Conservation (phyloP, 192 early-diverging fungal genomes). For the Entomortierella beljakovae region DNA sequence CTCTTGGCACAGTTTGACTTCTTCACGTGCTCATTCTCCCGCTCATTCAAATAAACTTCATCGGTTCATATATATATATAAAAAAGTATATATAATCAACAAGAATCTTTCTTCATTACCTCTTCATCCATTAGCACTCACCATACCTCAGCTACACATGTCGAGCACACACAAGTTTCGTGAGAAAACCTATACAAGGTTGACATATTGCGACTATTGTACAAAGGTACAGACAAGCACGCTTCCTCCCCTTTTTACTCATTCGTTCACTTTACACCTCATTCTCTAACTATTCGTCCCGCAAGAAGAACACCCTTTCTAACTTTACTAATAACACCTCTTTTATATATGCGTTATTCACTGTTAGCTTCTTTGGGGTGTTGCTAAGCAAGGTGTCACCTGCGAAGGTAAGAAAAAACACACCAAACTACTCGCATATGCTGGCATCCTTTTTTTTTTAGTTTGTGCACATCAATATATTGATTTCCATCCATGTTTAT, state of each 20-base stretch:
- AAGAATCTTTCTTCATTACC: background rate
- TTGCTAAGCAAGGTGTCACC: slow-evolving; percentile 71
- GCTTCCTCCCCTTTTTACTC: too few relatives aligned
- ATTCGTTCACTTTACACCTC: background rate
- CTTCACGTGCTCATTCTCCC: too few relatives aligned
- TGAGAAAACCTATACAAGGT: slow-evolving; percentile 66
- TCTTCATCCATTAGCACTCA: background rate
- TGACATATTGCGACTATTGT: slow-evolving; percentile 78
- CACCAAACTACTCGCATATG: background rate
- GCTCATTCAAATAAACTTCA: slow-evolving; percentile 1
- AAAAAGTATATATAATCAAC: background rate
- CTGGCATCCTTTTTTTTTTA: background rate
- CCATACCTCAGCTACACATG: background rate
- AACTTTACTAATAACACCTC: background rate
- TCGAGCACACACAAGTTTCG: slow-evolving; percentile 66
- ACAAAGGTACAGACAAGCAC: slow-evolving; percentile 59
- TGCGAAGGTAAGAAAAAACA: slow-evolving; percentile 61
- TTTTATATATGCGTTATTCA: background rate
- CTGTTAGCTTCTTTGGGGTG: slow-evolving; percentile 72
- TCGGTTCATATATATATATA: too few relatives aligned
- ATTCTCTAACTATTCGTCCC: background rate
- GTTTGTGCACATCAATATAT: background rate
- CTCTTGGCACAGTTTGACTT: background rate
- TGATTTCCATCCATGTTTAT: background rate
- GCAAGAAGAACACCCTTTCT: background rate